Base-by-base conservation (phyloP, 2,329 filamentous ascomycete genomes). In the Alternaria brassicicola region DNA sequence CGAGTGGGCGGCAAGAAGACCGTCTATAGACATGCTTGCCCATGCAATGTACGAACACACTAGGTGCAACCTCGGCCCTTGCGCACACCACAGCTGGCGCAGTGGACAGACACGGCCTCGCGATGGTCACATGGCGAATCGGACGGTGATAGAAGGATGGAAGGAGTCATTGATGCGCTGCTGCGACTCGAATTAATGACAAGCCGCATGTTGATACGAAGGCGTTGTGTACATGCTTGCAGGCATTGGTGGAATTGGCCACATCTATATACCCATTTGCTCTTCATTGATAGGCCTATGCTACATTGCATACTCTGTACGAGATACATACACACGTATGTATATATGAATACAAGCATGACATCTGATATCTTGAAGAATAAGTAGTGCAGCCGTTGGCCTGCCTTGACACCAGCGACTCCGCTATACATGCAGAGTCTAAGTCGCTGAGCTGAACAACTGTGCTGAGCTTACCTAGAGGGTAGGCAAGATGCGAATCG, bases 211-310 rank as follows among this genome's bases (percentile, higher is more conserved):
- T n/a, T 35, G 43, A 10, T 23, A 47, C 8, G 35, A 52, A 31
- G 47, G 47, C 39, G 39, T 42, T 33, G 13, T 45, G 53, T 28
- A 33, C 31, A n/a, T 51, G 30, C 50, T 52, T 42, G 13, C 28
- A 45, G 23, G 38, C 47, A 35, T 46, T 6, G 30, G 47, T 26
- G 19, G 17, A 39, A 13, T 33, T 30, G 52, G 45, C 54, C 33
- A 21, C 9, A 53, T 42, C 23, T 35, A 36, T 47, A 57, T 54
- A 57, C 55, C 55, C 55, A 57, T 57, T 54, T 57, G 55, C 55
- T 48, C 4, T 48, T 42, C 25, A 33, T 10, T 6, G 25, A 8
- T 10, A 35, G 7, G 19, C 28, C 12, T 19, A 41, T 57, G 33
- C 38, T n/a, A 36, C 28, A 17, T 28, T 23, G 31, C 50, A 53